Percentiles rank a stretch among this genome's conserved stretches.
Conservation (phyloP, 2,329 filamentous ascomycete genomes). For the Colletotrichum eremochloae region DNA sequence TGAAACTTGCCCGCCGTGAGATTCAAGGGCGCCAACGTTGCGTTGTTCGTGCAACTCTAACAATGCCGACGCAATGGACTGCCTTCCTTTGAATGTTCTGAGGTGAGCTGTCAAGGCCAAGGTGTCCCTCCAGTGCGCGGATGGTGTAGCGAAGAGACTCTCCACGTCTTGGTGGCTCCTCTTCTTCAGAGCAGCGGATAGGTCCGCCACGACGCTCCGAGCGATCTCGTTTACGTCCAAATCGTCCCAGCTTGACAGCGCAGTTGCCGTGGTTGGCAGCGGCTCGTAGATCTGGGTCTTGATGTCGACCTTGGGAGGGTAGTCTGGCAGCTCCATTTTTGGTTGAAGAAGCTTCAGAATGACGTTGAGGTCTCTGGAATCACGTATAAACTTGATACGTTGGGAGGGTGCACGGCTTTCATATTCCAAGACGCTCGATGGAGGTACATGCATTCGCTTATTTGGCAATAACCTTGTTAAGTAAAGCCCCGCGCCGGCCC, state of each 20-base stretch:
- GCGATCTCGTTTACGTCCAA: not conserved
- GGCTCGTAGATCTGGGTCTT: constrained; percentile 34
- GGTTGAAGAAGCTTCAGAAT: not conserved
- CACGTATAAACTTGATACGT: no score
- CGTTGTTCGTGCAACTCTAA: constrained; percentile 1
- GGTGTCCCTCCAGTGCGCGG: constrained; percentile 38
- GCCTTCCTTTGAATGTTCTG: constrained; percentile 31
- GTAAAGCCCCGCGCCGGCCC: not conserved
- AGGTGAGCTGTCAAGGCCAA: constrained; percentile 39
- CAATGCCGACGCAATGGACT: constrained; percentile 2
- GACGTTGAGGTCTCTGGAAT: not conserved
- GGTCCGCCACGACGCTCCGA: not conserved
- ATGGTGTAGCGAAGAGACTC: not conserved
- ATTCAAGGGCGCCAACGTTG: not conserved
- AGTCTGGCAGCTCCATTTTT: constrained; percentile 29
- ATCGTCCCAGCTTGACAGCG: constrained; percentile 10
- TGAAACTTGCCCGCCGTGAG: constrained; percentile 10
- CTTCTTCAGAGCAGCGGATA: constrained; percentile 1
- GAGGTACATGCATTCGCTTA: not conserved
- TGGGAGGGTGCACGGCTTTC: not conserved
- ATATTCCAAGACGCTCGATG: no score
- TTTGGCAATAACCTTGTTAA: not conserved
- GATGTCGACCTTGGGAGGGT: constrained; percentile 34
- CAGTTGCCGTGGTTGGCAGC: not conserved
- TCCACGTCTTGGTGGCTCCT: not conserved